Conservation (phyloP, 2,329 filamentous ascomycete species). For the Calonectria pseudoturangicola region DNA sequence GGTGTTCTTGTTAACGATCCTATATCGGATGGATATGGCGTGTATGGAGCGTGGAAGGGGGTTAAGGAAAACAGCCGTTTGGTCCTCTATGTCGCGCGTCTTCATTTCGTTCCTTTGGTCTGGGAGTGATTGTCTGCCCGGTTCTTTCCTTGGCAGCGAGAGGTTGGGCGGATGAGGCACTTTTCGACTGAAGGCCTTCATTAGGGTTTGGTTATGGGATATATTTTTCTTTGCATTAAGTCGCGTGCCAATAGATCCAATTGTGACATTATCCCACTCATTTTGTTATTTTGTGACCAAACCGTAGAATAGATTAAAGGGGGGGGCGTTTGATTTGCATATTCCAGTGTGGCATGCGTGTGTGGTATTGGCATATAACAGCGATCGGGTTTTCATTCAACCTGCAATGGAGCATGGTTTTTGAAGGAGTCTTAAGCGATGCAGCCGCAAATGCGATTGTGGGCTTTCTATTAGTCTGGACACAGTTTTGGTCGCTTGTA, state of each 20-base stretch:
- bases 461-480: too few relatives aligned
- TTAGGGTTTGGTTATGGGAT: slow-evolving; percentile 5
- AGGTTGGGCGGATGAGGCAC: not conserved
- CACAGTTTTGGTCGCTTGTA: too few relatives aligned
- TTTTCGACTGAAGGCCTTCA: not conserved
- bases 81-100: slow-evolving; percentile 42
- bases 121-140: not conserved
- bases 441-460: too few relatives aligned
- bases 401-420: too few relatives aligned
- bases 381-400: too few relatives aligned
- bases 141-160: not conserved
- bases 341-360: too few relatives aligned
- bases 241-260: not conserved
- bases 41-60: slow-evolving; percentile 44
- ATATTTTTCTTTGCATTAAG: not conserved
- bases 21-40: slow-evolving; percentile 50
- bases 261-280: not conserved
- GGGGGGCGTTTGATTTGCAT: too few relatives aligned
- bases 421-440: too few relatives aligned
- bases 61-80: slow-evolving; percentile 39
- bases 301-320: too few relatives aligned
- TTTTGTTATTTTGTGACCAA: too few relatives aligned
- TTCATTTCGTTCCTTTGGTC: slow-evolving; percentile 51
- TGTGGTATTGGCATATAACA: too few relatives aligned
- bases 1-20: slow-evolving; percentile 52